Conservation (phyloP, 805 yeast genomes). For the Lipomyces mesembrius region DNA sequence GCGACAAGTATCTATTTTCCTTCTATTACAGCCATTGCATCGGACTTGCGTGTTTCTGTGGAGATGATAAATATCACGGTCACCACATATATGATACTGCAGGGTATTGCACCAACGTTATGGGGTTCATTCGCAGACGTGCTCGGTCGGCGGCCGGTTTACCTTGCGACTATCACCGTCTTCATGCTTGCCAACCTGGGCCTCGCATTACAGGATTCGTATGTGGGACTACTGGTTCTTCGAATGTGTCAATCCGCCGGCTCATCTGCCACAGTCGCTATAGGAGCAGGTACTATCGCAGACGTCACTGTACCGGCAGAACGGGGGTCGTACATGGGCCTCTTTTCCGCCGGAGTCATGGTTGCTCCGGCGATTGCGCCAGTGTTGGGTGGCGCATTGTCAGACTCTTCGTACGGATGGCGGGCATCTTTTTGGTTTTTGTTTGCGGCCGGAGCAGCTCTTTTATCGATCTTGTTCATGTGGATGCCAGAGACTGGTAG, state of each 20-base stretch:
- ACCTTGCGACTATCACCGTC: conserved; percentile 57
- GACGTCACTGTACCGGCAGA: conserved; percentile 69
- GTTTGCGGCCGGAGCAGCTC: conserved; percentile 66
- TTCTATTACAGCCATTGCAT: conserved; percentile 63
- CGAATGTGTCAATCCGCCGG: conserved; percentile 81
- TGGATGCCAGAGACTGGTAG: conserved; percentile 78
- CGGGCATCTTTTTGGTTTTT: conserved; percentile 87
- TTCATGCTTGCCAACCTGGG: conserved; percentile 71
- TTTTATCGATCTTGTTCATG: conserved; percentile 55
- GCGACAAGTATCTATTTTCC: conserved; percentile 84
- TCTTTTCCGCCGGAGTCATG: conserved; percentile 78
- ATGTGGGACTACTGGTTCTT: conserved; percentile 66
- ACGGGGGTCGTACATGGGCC: conserved; percentile 80
- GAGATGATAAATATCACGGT: conserved; percentile 70
- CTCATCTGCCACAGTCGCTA: conserved; percentile 79
- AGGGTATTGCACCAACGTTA: conserved; percentile 75
- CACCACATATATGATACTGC: conserved; percentile 74
- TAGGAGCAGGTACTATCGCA: conserved; percentile 87
- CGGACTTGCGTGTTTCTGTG: conserved; percentile 58
- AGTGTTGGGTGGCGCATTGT: conserved; percentile 69
- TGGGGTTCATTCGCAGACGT: conserved; percentile 71
- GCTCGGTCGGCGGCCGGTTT: conserved; percentile 72
- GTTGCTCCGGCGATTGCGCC: conserved; percentile 75
- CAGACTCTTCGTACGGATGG: conserved; percentile 72
- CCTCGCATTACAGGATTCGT: conserved; percentile 66